A percentile compares a stretch with the other conserved stretches of the same genome.
Evolutionary conservation across 371 early-diverging fungal species (phyloP).

Genomic region (Furculomyces boomerangus): DNA sequence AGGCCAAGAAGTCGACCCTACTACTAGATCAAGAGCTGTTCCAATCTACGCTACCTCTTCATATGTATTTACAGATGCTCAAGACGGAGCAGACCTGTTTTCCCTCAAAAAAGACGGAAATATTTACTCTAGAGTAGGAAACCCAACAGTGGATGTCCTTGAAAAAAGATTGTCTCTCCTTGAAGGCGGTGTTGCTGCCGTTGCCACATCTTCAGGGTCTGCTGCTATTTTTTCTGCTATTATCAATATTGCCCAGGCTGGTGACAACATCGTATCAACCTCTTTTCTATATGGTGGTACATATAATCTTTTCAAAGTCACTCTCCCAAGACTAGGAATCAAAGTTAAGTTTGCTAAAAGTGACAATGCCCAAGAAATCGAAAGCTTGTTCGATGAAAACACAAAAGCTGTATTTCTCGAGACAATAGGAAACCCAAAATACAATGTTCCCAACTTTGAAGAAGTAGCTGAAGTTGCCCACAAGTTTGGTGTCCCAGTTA

Average conservation of each 20-base stretch:
- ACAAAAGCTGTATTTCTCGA: conserved; percentile 77
- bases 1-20: conserved; percentile 42
- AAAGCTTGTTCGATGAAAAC: conserved; percentile 51
- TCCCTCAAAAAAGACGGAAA: conserved; percentile 42
- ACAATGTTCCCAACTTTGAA: conserved; percentile 63
- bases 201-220: conserved; percentile 50
- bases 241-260: conserved; percentile 47
- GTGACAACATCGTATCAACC: conserved; percentile 70
- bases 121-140: conserved; percentile 64
- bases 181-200: conserved; percentile 54
- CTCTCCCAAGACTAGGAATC: conserved; percentile 65
- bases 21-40: conserved; percentile 65
- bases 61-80: conserved; percentile 50
- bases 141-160: conserved; percentile 75
- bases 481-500: conserved; percentile 57
- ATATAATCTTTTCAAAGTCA: conserved; percentile 71
- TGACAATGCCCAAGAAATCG: conserved; percentile 48
- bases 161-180: conserved; percentile 77
- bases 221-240: conserved; percentile 71
- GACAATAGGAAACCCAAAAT: conserved; percentile 74
- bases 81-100: conserved; percentile 65
- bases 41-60: conserved; percentile 79
- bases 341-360: conserved; percentile 45
- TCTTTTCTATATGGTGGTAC: conserved; percentile 71
- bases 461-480: conserved; percentile 62